These are phyloP conservation scores for Crinitomyces ghanaensis DNA, from an alignment of 805 yeast species.

Conservation along the genomic window DNA sequence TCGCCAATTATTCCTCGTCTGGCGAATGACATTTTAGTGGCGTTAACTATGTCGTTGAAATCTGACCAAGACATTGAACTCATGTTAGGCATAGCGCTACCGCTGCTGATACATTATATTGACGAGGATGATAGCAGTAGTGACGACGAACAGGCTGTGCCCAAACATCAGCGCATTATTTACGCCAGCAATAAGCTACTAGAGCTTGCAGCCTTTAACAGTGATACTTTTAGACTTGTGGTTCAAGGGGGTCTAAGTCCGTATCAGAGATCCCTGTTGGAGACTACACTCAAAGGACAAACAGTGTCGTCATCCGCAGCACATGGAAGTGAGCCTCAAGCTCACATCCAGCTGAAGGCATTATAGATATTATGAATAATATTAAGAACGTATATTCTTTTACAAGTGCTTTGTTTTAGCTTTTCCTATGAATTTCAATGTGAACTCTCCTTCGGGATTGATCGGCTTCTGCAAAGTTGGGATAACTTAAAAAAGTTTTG, in stretches of 20 bases:
- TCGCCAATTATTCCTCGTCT: no score
- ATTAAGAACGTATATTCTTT: not conserved
- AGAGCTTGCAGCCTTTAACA: slow-evolving; percentile 22
- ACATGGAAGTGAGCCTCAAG: slow-evolving; percentile 13
- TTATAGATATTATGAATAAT: slow-evolving; percentile 14
- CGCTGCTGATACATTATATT: slow-evolving; percentile 30
- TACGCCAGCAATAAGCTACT: slow-evolving; percentile 21
- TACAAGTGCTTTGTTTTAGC: no score
- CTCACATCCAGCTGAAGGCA: slow-evolving; percentile 41
- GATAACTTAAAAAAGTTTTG: no score
- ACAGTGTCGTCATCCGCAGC: slow-evolving; percentile 3
- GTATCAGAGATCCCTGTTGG: slow-evolving; percentile 16
- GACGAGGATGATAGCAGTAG: slow-evolving; percentile 17
- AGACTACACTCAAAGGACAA: slow-evolving; percentile 6
- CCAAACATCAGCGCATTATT: slow-evolving; percentile 10
- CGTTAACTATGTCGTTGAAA: no score
- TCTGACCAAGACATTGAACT: no score
- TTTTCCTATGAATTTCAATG: no score
- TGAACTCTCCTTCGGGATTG: no score
- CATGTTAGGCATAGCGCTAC: slow-evolving; percentile 24
- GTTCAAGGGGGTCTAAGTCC: slow-evolving; percentile 36
- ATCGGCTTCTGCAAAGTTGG: no score
- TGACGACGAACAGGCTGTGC: no score
- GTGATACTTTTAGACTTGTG: slow-evolving; percentile 24
- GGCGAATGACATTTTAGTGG: no score